Percentiles rank a stretch among this genome's conserved stretches.
These are phyloP conservation scores for Nothomitra cinnamomea DNA, from an alignment of 2,329 filamentous ascomycete genomes.

Conservation along the genomic window DNA sequence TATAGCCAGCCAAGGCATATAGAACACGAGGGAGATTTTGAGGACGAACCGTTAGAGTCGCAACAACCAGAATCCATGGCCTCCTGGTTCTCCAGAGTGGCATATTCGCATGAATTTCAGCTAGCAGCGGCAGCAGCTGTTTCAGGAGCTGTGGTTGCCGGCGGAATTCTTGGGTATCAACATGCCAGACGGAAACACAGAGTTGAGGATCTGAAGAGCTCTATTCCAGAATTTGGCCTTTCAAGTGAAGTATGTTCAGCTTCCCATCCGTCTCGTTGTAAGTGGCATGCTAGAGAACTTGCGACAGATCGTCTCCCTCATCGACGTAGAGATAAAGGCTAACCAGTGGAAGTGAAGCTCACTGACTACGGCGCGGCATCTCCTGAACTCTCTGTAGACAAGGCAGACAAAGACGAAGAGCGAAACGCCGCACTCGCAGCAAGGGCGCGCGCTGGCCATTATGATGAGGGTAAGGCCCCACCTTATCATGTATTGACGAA, in stretches of 20 bases:
- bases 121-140: conserved; percentile 26
- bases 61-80: conserved; percentile 17
- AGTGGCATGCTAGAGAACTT: no score
- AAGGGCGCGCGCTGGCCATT: conserved; percentile 45
- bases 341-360: conserved; percentile 26
- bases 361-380: conserved; percentile 30
- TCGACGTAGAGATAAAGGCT: conserved; percentile 15
- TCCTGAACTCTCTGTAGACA: conserved; percentile 16
- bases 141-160: conserved; percentile 26
- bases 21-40: not conserved
- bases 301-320: no score
- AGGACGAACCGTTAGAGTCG: not conserved
- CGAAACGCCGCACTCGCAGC: conserved; percentile 40
- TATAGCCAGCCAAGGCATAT: not conserved
- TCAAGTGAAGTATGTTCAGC: conserved; percentile 29
- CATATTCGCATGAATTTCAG: conserved; percentile 24
- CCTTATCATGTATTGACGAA: not conserved
- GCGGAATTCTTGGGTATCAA: conserved; percentile 39
- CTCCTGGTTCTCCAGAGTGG: conserved; percentile 27
- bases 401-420: conserved; percentile 41
- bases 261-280: not conserved
- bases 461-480: conserved; percentile 37
- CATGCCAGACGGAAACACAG: conserved; percentile 35
- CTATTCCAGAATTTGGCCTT: conserved; percentile 37
- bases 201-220: conserved; percentile 40